Base-by-base conservation (phyloP, 2,329 filamentous ascomycete species). In the Diaporthe ampelina region DNA sequence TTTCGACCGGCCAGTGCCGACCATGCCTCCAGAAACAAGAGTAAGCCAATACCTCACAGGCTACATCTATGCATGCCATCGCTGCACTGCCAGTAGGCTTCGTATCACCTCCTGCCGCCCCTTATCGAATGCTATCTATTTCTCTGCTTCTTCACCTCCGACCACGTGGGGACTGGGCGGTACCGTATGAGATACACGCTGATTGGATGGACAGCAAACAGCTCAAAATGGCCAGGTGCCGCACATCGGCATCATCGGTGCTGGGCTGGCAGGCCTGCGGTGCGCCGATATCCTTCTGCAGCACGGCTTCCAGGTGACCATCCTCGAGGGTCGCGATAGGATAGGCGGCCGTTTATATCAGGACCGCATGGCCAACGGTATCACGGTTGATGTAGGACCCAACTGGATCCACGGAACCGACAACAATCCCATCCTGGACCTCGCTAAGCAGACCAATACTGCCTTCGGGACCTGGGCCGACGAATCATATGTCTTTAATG, bases 331-430 rank as follows among this genome's bases (percentile, higher is more conserved):
- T 11, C 87, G 93, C 21, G 82, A 92, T 78, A 88, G 93, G 9
- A 80, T 94, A 52, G 93, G 93, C 15, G 93, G 93, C 1, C 88
- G 93, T 43, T 85, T 94, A 40, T 83, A 86, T 72, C 90, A 91
- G 78, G 82, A 85, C 68, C 81, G 79, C 29, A 83, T 91, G 4
- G 82, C 83, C 17, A 88, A 87, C 52, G 87, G 87, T 0, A 83
- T 85, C 40, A 77, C 86, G 10, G 86, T 90, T n/a, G 90, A 91
- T 77, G 81, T 89, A 43, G 93, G 93, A 0, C 92, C 93, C n/a
- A 95, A 95, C 78, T 95, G 93, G 93, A 94, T 95, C 69, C 93
- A 95, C 75, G 93, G 93, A 45, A 94, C 92, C 8, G 85, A 89
- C 0, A 86, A 91, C 76, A 95, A 95, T 79, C 92, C 93, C 0